These are phyloP conservation scores for Pythium aristosporum DNA, from an alignment of 352 stramenopile genomes.

Conservation along the genomic window DNA sequence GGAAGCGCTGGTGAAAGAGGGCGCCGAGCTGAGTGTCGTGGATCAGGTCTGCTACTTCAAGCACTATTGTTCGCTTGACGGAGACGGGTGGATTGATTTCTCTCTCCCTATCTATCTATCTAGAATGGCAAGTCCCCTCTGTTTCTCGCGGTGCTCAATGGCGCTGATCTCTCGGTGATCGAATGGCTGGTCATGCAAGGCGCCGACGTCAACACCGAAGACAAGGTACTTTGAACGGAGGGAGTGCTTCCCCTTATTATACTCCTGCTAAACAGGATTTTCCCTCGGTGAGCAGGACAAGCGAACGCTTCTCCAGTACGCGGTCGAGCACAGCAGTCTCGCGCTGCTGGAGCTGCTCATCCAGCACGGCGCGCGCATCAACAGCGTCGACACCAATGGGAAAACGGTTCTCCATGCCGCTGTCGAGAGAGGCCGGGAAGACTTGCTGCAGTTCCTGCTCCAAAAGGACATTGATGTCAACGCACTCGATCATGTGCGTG, in stretches of 20 bases:
- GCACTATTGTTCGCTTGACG: too few species aligned
- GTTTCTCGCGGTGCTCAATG: constrained; percentile 12
- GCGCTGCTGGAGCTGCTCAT: constrained; percentile 10
- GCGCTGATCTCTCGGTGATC: neutral
- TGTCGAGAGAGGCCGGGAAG: constrained; percentile 10
- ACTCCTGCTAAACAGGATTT: neutral
- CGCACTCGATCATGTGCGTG: constrained; percentile 6
- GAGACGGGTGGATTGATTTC: neutral
- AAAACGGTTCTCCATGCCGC: constrained; percentile 12
- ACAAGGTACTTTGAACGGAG: neutral
- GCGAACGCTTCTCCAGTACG: constrained; percentile 9
- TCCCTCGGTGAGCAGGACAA: neutral
- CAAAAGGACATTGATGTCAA: constrained; percentile 12
- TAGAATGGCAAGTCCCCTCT: constrained; percentile 17
- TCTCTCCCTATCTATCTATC: neutral
- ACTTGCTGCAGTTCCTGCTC: constrained; percentile 10
- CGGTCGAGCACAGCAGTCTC: constrained; percentile 7
- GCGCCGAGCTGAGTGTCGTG: constrained; percentile 2
- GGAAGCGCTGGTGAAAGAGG: constrained; percentile 4
- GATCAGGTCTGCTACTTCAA: neutral
- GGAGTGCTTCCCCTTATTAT: too few species aligned
- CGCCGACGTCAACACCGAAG: constrained; percentile 13
- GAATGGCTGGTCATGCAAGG: constrained; percentile 7
- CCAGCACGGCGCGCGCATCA: constrained; percentile 10
- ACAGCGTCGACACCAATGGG: constrained; percentile 2